Conservation (phyloP, 306 rosid genomes). For the Prunus mongolica region DNA sequence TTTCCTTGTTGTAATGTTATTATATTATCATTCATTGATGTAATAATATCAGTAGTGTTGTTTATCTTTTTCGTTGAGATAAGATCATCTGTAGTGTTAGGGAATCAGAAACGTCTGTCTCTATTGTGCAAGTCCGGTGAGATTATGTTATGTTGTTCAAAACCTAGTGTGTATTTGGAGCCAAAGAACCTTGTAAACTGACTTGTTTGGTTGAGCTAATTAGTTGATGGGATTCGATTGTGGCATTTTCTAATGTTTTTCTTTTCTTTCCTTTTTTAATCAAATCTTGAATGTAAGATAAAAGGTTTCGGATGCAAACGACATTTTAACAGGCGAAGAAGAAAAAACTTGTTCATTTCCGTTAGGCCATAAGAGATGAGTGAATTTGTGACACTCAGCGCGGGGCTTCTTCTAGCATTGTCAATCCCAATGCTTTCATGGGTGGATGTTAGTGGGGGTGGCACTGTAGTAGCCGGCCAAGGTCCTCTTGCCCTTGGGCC, state of each 20-base stretch:
- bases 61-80: background rate
- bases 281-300: too few relatives aligned
- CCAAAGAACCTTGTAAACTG: background rate
- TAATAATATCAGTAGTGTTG: background rate
- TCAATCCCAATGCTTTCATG: background rate
- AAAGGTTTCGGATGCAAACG: too few relatives aligned
- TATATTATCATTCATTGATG: constrained; percentile 38
- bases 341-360: background rate
- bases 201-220: background rate
- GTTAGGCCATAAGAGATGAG: background rate
- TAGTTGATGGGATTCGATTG: background rate
- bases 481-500: background rate
- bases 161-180: background rate
- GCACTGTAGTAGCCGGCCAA: background rate
- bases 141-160: background rate
- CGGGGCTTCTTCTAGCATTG: background rate
- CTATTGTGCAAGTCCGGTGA: background rate
- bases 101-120: constrained; percentile 4
- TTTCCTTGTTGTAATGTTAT: constrained; percentile 20
- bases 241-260: too few relatives aligned
- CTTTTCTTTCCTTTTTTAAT: background rate
- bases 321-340: too few relatives aligned
- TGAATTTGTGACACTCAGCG: background rate
- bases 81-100: background rate
- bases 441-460: background rate